Conservation (phyloP, 2,329 filamentous ascomycete species). For the Arthrobotrys sinensis region DNA sequence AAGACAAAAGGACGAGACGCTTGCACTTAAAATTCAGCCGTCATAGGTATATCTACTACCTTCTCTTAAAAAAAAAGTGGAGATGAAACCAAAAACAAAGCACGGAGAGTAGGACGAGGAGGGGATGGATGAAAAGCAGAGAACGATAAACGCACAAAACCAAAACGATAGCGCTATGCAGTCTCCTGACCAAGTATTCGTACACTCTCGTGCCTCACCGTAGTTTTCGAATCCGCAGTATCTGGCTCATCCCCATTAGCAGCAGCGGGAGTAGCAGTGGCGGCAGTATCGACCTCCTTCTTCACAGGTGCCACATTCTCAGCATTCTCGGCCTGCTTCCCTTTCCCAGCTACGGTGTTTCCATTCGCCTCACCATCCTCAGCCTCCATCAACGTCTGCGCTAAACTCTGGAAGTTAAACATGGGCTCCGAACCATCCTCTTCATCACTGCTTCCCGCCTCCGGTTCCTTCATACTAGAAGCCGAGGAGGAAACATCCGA, state of each 20-base stretch:
- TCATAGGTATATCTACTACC: constrained; percentile 14
- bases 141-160: background rate
- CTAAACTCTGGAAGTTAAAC: constrained; percentile 92
- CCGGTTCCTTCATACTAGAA: constrained; percentile 59
- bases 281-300: constrained; percentile 1
- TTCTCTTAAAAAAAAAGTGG: background rate
- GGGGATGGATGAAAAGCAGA: constrained; percentile 4
- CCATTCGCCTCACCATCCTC: constrained; percentile 68
- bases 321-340: constrained; percentile 67
- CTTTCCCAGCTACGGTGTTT: constrained; percentile 51
- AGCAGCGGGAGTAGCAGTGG: background rate
- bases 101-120: constrained; percentile 3
- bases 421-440: constrained; percentile 76
- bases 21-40: constrained; percentile 13
- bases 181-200: constrained; percentile 57
- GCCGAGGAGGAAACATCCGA: constrained; percentile 58
- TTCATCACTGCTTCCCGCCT: constrained; percentile 61
- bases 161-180: constrained; percentile 49
- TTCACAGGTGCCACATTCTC: constrained; percentile 32
- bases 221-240: constrained; percentile 48
- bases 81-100: constrained; percentile 6
- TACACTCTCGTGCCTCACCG: constrained; percentile 43
- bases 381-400: constrained; percentile 83
- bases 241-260: constrained; percentile 31
- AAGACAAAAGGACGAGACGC: background rate